These are phyloP conservation scores for Daedaleopsis nitida DNA, from an alignment of 768 basidiomycete genomes.

Conservation along the genomic window DNA sequence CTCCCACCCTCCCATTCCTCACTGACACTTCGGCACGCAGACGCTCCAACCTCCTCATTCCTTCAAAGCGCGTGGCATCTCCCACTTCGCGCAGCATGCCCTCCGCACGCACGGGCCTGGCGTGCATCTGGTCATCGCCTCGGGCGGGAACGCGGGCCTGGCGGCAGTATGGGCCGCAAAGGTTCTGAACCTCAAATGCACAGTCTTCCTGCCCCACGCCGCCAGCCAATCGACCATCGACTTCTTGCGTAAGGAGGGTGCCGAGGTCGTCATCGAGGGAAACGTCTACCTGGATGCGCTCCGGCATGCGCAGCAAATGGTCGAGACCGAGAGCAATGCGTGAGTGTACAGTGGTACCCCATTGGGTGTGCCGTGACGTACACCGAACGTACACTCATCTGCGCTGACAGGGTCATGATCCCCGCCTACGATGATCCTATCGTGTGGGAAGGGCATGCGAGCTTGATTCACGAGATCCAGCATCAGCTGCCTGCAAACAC, in stretches of 20 bases:
- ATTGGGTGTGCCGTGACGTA: background rate
- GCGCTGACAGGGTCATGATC: constrained; percentile 54
- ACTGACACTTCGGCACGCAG: constrained; percentile 36
- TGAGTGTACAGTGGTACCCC: constrained; percentile 36
- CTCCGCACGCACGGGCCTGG: constrained; percentile 50
- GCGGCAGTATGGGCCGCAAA: constrained; percentile 68
- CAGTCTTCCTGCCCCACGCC: constrained; percentile 64
- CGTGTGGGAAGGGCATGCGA: constrained; percentile 78
- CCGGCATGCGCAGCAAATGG: constrained; percentile 47
- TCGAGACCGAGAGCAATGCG: constrained; percentile 50
- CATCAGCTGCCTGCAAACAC: constrained; percentile 44
- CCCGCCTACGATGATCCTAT: constrained; percentile 72
- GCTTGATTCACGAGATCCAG: constrained; percentile 67
- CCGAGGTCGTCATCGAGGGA: constrained; percentile 61
- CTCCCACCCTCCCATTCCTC: background rate
- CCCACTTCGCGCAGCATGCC: constrained; percentile 57
- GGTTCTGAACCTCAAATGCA: constrained; percentile 57
- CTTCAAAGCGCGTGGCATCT: constrained; percentile 77
- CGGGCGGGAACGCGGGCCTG: constrained; percentile 80
- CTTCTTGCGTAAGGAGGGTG: constrained; percentile 53
- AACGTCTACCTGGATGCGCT: constrained; percentile 60
- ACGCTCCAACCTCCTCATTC: constrained; percentile 73
- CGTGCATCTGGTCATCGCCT: constrained; percentile 69
- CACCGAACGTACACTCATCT: background rate
- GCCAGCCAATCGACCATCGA: constrained; percentile 50